Evolutionary conservation across 2,329 filamentous ascomycete species (phyloP), one percentile per base, ranked within the genome.

Genomic region (Microcyclospora tardicrescens): DNA sequence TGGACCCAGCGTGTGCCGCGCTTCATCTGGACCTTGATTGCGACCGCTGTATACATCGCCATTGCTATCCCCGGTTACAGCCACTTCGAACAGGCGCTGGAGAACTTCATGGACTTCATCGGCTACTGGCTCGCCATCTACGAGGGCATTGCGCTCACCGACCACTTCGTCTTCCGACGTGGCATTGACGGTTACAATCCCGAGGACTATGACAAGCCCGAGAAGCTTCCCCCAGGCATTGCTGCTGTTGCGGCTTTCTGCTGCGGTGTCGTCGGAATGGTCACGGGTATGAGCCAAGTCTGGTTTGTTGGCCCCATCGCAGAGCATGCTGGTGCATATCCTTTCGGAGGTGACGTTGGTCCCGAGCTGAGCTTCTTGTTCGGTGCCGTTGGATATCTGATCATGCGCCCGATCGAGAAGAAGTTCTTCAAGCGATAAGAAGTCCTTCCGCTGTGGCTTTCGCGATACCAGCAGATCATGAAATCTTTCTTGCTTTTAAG

Each of bases 81-180:
- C 4, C 66, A 78, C 53, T 84, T 84, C 56, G 73, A 77, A 46
- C 54, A 58, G 6, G 70, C 80, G 2, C 66, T 84, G 11, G 71
- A 79, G 54, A 79, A 81, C 59, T 82, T 84, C 61, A 81, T 84
- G 75, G 55, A 51, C 44, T 59, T 52, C 43, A 52, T 61, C 51
- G 73, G 73, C 2, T 85, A 84, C 64, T 85, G 81, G 79, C 67
- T 84, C 2, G 75, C 79, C 35, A 81, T 84, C 50, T 85, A 84
- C 61, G 72, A 75, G 46, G 78, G 72, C 34, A 73, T 84, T 45
- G 65, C 72, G 1, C 56, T 84, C 13, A 63, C 68, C 2, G 80
- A 84, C 39, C 80, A 84, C 60, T 72, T 83, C 51, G 50, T 81
- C 53, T 84, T 79, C 66, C 74, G 73, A 51, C 68, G 72, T 16